These are phyloP conservation scores for Ustilago bromivora DNA, from an alignment of 1,284 basidiomycete species.

Conservation along the genomic window DNA sequence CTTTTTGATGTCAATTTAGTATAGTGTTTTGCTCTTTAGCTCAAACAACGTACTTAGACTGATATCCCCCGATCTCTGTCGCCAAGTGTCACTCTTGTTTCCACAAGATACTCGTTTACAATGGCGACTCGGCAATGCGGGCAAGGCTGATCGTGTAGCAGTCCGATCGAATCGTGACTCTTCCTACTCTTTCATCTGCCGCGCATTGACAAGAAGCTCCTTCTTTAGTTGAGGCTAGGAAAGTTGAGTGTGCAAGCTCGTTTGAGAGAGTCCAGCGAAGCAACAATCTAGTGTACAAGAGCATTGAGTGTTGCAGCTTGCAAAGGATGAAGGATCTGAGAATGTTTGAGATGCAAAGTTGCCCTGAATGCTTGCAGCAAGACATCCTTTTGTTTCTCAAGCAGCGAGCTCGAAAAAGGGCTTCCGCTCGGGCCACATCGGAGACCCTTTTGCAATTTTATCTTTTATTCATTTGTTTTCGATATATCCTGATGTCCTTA, in stretches of 20 bases:
- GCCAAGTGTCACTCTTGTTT: no score
- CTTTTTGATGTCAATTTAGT: no score
- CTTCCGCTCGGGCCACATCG: not conserved
- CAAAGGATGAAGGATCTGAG: not conserved
- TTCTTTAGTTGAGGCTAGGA: no score
- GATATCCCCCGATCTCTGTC: no score
- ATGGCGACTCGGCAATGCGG: no score
- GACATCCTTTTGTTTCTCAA: not conserved
- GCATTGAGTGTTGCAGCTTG: not conserved
- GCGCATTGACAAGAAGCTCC: no score
- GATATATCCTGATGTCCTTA: not conserved
- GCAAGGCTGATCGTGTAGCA: no score
- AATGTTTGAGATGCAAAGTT: not conserved
- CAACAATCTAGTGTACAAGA: not conserved
- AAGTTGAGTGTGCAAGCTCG: not conserved
- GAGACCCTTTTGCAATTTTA: not conserved
- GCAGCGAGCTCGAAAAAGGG: not conserved
- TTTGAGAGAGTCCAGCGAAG: not conserved
- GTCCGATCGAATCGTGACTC: no score
- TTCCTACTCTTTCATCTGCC: no score
- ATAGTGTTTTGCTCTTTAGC: no score
- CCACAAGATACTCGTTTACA: no score
- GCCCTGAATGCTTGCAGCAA: constrained; percentile 2
- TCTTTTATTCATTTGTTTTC: not conserved
- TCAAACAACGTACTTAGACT: no score